Evolutionary conservation across 768 basidiomycete genomes (phyloP), one percentile per base, ranked within the genome.

Genomic region (Coprinopsis sp.): DNA sequence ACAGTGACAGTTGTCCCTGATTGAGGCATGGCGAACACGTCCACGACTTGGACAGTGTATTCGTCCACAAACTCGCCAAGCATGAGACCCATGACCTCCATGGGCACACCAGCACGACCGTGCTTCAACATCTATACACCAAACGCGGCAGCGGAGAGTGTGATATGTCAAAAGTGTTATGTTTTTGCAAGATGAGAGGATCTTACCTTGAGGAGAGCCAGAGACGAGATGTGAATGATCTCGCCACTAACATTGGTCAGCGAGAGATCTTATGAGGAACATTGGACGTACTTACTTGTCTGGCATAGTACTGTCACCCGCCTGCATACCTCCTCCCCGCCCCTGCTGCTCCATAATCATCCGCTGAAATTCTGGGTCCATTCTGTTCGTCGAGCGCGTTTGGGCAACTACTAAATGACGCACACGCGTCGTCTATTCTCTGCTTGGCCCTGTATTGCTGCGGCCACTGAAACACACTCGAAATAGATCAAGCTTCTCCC

Each of bases 1-100:
- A 98, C 94, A 39, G 91, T 92, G 33, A 97, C 95, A 0, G 91
- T 94, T 14, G 95, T 98, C 51, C 95, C 95, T 13, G 91, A 92
- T 58, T 97, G 95, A 37, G 95, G 95, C 95, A 98, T 97, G 36
- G 95, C 95, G 58, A 97, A 98, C 51, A 97, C 95, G 62, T 98
- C 95, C 64, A 94, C 85, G 33, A 92, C 87, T 66, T 92, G 85
- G 37, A 95, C 83, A 3, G 87, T 87, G 73, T 95, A 95, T 62
- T 98, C 96, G 71, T 99, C 96, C 37, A 98, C 91, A 56, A 98
- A 98, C 64, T 96, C 93, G 12, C 95, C 94, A 19, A 98, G 76
- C 91, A 97, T 94, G 30, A 93, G 80, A 51, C 91, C 90, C 95
- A 99, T 98, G 54, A 98, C 95, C 70, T 99, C 96, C 89, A 98